Evolutionary conservation across 805 yeast species (phyloP), one percentile per base, ranked within the genome.

Genomic region (Yamadazyma scolyti): DNA sequence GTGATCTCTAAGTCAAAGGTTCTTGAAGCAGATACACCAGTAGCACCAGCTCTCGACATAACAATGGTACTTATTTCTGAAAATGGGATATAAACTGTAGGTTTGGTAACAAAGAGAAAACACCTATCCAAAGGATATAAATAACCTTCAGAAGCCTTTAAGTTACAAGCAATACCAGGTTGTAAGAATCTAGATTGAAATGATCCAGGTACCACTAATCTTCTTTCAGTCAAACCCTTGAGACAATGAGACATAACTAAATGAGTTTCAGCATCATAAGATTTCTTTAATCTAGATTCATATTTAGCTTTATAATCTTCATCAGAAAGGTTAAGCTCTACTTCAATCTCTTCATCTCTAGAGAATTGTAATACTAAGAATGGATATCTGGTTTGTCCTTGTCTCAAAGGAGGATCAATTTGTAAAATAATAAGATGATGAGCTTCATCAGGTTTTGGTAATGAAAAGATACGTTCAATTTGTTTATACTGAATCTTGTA

Each of bases 321-420:
- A 25, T 89, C 95, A 23, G 79, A 79, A 13, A 93, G 56, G 52
- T 93, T 89, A 47, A 93, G 68, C 51, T 87, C 96, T 22, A 90
- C 80, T 56, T 88, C 96, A 28, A 86, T 75, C 52, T 85, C 95
- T 58, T 93, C 98, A 42, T 88, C 96, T 33, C 79, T 77, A 39
- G 82, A 75, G 52, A 93, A 86, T 62, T 93, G 98, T 56, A 90
- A 61, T 9, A 88, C 90, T 53, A 93, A 66, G 56, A 86, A 93
- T 23, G 96, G 95, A 51, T 93, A 90, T 38, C 96, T 77, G 0
- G 98, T 93, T 63, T 93, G 97, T 34, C 99, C 99, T 63, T 93
- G 99, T 56, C 97, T 79, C 43, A 93, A 68, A 2, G 99, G 98
- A 16, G 98, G 98, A 46, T 90, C 97, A 27, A 93, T 82, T 50